Base-by-base conservation (phyloP, 176 grass and related monocot species). In the Pontederia paniculata region DNA sequence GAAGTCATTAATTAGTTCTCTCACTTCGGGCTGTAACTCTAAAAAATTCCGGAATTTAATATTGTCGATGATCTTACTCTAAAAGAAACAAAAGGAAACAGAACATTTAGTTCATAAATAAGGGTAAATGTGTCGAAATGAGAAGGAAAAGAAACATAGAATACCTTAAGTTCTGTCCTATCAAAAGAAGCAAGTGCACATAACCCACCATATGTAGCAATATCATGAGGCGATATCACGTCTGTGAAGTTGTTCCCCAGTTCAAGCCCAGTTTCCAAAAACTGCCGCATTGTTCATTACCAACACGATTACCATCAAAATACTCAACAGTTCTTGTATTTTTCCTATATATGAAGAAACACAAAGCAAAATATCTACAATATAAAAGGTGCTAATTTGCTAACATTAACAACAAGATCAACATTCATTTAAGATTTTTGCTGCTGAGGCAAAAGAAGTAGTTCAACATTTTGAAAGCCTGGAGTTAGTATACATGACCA, bases 111-210 rank as follows among this genome's bases (percentile, higher is more conserved):
- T 10, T 48, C 0, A 18, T 42, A 12, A 19, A 44, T 37, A 48
- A 67, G 55, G 48, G 41, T 21, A 37, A 9, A 42, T 62, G 42
- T 50, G 15, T 18, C 51, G n/a, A 14, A 64, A 45, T 63, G 55
- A 50, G 28, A 48, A 54, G 41, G 45, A 21, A 51, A n/a, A 54
- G 10, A 16, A 76, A 75, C 60, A 55, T 23, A 50, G 21, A 22
- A 75, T n/a, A 89, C 89, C 89, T 95, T 95, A 21, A 95, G 76
- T 12, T 95, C 84, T 48, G 84, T 89, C 46, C 89, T 81, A 57
- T 95, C 89, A 50, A 95, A 95, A 80, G 89, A 95, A 71, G 89
- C 89, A 72, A 95, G 81, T 12, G 85, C 89, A 67, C 89, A 95
- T 68, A 95, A 78, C 62, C 84, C 89, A 67, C 89, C 89, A 73